Base-by-base conservation (phyloP, 1,284 basidiomycete species). In the Malassezia furfur region DNA sequence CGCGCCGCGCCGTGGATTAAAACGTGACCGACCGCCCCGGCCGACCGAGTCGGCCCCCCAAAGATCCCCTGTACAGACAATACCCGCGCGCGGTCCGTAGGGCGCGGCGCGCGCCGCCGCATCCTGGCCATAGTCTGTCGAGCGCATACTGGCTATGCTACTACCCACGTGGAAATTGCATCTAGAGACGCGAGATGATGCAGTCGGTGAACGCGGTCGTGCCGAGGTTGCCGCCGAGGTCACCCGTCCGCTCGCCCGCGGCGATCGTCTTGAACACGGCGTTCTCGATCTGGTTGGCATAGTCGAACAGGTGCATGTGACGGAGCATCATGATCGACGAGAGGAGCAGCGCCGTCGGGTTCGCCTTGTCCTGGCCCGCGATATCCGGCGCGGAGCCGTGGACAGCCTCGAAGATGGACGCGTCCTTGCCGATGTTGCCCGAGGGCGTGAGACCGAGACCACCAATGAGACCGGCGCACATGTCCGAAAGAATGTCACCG, bases 401-500 rank as follows among this genome's bases (percentile, higher is more conserved):
- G 30, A 98, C 94, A 60, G 94, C 93, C 80, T 99, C 94, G 70
- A 98, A 99, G 78, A 99, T 98, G 60, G 91, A 96, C 40, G 94
- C 94, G 78, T 96, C 91, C 85, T 90, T 67, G 88, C 91, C 77
- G 49, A 96, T 96, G 81, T 98, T 98, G 47, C 93, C 94, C 46
- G 93, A 96, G 35, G 94, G 94, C 11, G 94, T 98, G 59, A 99
- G 81, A 66, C 93, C 94, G 64, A 98, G 82, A 71, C 94, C 94
- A 67, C 94, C 94, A 77, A 98, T 98, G 68, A 99, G 82, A 68
- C 93, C 94, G 61, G 94, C 94, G 66, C 93, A 96, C 86, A 99
- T 93, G 78, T 99, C 93, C 49, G 93, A 96, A 62, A 96, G 80
- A 76, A 98, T 98, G 78, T 96, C 93, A 77, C 88, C 90, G 74